phyloP scores from a whole-genome alignment of 208 protist species.

The Acanthamoeba royreba region DNA sequence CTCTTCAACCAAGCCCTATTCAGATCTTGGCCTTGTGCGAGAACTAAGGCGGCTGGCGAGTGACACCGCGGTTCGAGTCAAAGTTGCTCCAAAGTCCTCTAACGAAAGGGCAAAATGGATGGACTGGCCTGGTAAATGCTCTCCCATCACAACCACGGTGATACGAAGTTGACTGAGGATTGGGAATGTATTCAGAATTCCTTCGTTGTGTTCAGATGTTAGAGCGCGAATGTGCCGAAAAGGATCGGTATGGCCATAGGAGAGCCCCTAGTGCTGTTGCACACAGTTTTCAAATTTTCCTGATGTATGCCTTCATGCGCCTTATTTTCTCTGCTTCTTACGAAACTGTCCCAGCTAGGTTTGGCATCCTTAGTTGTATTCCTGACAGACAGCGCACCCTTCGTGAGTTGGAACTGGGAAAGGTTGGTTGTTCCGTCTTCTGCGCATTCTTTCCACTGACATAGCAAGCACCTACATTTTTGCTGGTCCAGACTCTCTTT shows the following conservation, averaged over 20 bases:
- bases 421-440: background rate
- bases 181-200: too few species aligned
- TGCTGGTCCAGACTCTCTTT: background rate
- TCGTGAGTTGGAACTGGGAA: constrained; percentile 11
- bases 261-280: background rate
- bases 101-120: constrained; percentile 14
- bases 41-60: background rate
- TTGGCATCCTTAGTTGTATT: constrained; percentile 5
- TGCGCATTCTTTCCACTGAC: background rate
- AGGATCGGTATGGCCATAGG: background rate
- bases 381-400: constrained; percentile 21
- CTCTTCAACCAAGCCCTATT: too few species aligned
- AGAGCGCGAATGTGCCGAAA: background rate
- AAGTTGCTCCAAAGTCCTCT: background rate
- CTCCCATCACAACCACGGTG: background rate
- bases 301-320: background rate
- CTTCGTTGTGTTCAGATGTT: background rate
- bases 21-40: background rate
- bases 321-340: background rate
- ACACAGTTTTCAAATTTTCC: constrained; percentile 1
- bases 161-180: too few species aligned
- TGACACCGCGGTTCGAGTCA: background rate
- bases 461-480: too few species aligned
- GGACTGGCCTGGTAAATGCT: constrained; percentile 7
- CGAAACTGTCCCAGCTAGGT: background rate